Evolutionary conservation across 306 rosid species (phyloP).

Genomic region (Myrica gale): DNA sequence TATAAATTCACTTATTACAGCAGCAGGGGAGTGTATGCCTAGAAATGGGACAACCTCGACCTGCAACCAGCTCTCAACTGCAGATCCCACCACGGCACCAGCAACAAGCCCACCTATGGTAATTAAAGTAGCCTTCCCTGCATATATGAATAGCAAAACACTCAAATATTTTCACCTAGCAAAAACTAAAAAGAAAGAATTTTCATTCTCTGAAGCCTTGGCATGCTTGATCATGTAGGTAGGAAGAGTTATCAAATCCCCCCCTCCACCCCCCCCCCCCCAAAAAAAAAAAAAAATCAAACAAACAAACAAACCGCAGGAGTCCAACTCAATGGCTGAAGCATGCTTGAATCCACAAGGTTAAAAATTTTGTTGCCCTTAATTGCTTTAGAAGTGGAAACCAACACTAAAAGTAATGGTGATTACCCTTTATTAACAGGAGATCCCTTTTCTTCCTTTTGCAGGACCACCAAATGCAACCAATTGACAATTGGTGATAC

Average conservation of each 20-base stretch:
- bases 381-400: not conserved
- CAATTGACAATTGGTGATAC: not conserved
- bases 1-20: slow-evolving; percentile 79
- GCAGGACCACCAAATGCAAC: not conserved
- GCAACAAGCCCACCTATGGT: slow-evolving; percentile 91
- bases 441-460: not conserved
- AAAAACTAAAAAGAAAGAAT: not conserved
- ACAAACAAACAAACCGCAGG: too few species aligned
- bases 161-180: not conserved
- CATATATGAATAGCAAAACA: slow-evolving; percentile 31
- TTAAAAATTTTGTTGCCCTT: not conserved
- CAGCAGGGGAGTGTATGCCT: slow-evolving; percentile 93
- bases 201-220: not conserved
- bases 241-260: not conserved
- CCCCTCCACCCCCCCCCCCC: not conserved
- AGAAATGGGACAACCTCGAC: slow-evolving; percentile 95
- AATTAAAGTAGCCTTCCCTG: slow-evolving; percentile 91
- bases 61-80: slow-evolving; percentile 91
- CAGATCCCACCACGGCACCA: slow-evolving; percentile 92
- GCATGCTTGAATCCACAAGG: not conserved
- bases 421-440: not conserved
- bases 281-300: too few species aligned
- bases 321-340: not conserved
- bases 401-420: not conserved
- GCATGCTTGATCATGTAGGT: not conserved